These are phyloP conservation scores for Penicillium fuscoglaucum DNA, from an alignment of 2,329 filamentous ascomycete species.

Conservation along the genomic window DNA sequence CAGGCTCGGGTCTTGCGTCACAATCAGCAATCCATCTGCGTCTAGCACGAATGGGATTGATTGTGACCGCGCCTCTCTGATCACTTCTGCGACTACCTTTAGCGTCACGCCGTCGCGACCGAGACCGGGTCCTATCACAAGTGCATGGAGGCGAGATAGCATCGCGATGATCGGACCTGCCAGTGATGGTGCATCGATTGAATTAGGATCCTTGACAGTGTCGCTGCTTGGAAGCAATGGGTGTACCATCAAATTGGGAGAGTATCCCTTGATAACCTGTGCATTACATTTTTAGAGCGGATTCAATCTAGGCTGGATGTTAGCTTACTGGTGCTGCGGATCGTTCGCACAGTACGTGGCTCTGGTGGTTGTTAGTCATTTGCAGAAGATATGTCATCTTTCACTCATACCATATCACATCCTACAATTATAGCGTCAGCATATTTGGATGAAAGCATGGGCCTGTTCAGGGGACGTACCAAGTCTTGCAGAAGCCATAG, in stretches of 20 bases:
- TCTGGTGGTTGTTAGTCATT: slow-evolving; percentile 33
- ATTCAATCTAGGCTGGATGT: not conserved
- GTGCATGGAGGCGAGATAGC: slow-evolving; percentile 82
- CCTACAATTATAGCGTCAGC: slow-evolving; percentile 26
- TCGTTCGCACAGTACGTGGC: slow-evolving; percentile 94
- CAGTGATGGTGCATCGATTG: slow-evolving; percentile 58
- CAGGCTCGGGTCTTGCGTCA: slow-evolving; percentile 72
- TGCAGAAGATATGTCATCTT: not conserved
- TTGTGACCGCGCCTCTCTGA: slow-evolving; percentile 71
- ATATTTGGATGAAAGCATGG: not conserved
- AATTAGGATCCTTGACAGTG: slow-evolving; percentile 49
- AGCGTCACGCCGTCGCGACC: slow-evolving; percentile 90
- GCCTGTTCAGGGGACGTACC: slow-evolving; percentile 49
- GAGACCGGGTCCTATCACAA: slow-evolving; percentile 89
- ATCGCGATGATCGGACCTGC: slow-evolving; percentile 71
- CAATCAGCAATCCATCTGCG: slow-evolving; percentile 80
- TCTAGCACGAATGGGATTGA: slow-evolving; percentile 82
- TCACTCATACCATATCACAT: slow-evolving; percentile 72
- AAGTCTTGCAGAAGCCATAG: slow-evolving; percentile 88
- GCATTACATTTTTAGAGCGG: not conserved
- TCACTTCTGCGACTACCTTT: slow-evolving; percentile 75
- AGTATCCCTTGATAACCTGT: slow-evolving; percentile 94
- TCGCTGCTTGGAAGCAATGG: slow-evolving; percentile 84
- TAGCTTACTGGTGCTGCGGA: slow-evolving; percentile 63
- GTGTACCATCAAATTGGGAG: slow-evolving; percentile 97